phyloP scores from a whole-genome alignment of 2,329 filamentous ascomycete species.

The Xylariaceae sp. region DNA sequence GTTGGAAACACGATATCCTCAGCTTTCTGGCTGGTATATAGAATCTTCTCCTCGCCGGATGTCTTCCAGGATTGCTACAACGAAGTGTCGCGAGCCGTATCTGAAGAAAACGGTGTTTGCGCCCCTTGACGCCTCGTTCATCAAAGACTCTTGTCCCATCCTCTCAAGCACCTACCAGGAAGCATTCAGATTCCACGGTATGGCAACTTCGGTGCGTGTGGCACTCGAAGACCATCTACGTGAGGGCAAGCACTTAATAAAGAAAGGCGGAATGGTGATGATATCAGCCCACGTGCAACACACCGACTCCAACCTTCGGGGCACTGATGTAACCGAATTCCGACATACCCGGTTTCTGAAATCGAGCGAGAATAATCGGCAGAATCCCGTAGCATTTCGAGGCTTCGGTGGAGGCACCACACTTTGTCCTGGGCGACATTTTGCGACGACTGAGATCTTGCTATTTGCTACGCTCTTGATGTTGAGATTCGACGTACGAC shows the following conservation, averaged over 20 bases:
- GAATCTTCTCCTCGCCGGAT: conserved; percentile 8
- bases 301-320: conserved; percentile 2
- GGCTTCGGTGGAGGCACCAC: conserved; percentile 11
- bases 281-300: conserved; percentile 10
- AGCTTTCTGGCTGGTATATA: conserved; percentile 17
- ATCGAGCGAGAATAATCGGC: not conserved
- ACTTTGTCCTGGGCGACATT: conserved; percentile 14
- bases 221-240: conserved; percentile 13
- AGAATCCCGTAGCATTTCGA: conserved; percentile 10
- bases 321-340: conserved; percentile 3
- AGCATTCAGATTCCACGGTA: conserved; percentile 6
- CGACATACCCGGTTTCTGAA: conserved; percentile 7
- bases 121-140: conserved; percentile 1
- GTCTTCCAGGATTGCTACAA: conserved; percentile 14
- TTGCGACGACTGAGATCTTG: conserved; percentile 13
- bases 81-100: conserved; percentile 7
- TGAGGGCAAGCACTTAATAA: conserved; percentile 9
- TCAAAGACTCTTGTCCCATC: conserved; percentile 11
- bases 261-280: conserved; percentile 10
- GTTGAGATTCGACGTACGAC: conserved; percentile 5
- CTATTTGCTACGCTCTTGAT: conserved; percentile 7
- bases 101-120: conserved; percentile 1
- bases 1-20: conserved; percentile 14
- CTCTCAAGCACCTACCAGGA: conserved; percentile 9
- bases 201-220: conserved; percentile 4